A percentile compares a stretch with the other conserved stretches of the same genome.
These are phyloP conservation scores for Fragaria vesca DNA, from an alignment of 306 rosid species.

Conservation along the genomic window DNA sequence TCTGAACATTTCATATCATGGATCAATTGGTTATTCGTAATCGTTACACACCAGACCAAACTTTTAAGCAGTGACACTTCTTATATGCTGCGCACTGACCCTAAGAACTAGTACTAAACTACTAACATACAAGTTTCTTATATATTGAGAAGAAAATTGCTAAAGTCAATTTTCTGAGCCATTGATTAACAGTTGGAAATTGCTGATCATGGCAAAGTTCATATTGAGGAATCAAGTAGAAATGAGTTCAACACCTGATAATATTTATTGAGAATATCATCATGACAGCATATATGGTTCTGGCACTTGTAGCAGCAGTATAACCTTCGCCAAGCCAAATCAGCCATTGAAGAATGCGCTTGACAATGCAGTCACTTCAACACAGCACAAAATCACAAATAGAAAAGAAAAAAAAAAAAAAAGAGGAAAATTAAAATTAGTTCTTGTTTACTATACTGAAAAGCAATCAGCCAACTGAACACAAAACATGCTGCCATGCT, in stretches of 20 bases:
- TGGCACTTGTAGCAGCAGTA: slow-evolving; percentile 77
- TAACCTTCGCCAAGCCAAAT: slow-evolving; percentile 39
- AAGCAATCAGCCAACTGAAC: slow-evolving; percentile 8
- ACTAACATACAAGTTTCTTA: too few relatives aligned
- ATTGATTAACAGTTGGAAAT: background rate
- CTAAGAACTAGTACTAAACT: background rate
- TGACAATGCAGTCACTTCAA: slow-evolving; percentile 16
- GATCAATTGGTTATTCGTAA: background rate
- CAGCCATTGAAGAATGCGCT: slow-evolving; percentile 43
- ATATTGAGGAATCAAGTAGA: background rate
- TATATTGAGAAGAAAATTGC: too few relatives aligned
- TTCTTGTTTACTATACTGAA: background rate
- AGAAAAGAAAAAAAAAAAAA: slow-evolving; percentile 8
- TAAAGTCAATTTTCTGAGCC: too few relatives aligned
- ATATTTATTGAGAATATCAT: slow-evolving; percentile 63
- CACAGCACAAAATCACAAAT: slow-evolving; percentile 12
- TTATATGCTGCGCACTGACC: background rate
- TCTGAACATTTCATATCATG: background rate
- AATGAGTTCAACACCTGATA: slow-evolving; percentile 51
- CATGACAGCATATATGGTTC: slow-evolving; percentile 54
- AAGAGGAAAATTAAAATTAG: background rate
- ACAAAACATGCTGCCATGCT: background rate
- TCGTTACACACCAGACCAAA: background rate
- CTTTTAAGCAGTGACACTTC: background rate
- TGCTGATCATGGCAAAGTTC: background rate